phyloP scores from a whole-genome alignment of 1,284 basidiomycete genomes.

The Puccinia novopanici region DNA sequence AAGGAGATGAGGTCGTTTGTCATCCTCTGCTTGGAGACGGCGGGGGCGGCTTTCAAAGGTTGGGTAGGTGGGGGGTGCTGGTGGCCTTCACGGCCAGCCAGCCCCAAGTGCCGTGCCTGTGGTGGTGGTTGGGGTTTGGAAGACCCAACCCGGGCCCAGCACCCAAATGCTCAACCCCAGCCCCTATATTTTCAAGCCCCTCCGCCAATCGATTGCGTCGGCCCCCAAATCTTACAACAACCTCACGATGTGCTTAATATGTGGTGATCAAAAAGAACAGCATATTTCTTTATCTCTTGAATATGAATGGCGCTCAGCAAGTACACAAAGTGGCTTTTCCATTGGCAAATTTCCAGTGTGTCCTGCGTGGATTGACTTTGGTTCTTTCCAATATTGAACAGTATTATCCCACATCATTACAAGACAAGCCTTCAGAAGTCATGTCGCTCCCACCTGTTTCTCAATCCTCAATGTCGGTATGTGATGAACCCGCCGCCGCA shows the following conservation, averaged over 20 bases:
- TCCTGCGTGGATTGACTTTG: constrained; percentile 40
- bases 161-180: too few relatives aligned
- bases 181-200: too few relatives aligned
- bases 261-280: constrained; percentile 48
- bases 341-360: constrained; percentile 36
- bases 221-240: too few relatives aligned
- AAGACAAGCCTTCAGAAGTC: constrained; percentile 15
- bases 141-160: too few relatives aligned
- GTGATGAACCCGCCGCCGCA: not conserved
- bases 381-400: constrained; percentile 46
- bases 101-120: too few relatives aligned
- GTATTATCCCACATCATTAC: constrained; percentile 34
- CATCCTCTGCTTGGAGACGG: too few relatives aligned
- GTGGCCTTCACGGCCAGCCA: too few relatives aligned
- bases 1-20: too few relatives aligned
- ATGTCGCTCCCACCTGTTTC: constrained; percentile 44
- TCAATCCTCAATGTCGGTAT: constrained; percentile 17
- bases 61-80: too few relatives aligned
- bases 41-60: too few relatives aligned
- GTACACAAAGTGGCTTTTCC: constrained; percentile 33
- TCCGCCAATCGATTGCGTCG: too few relatives aligned
- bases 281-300: constrained; percentile 34
- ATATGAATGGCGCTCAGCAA: constrained; percentile 24
- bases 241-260: constrained; percentile 18
- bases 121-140: too few relatives aligned